Evolutionary conservation across 768 basidiomycete genomes (phyloP).

Genomic region (Russula abietina): DNA sequence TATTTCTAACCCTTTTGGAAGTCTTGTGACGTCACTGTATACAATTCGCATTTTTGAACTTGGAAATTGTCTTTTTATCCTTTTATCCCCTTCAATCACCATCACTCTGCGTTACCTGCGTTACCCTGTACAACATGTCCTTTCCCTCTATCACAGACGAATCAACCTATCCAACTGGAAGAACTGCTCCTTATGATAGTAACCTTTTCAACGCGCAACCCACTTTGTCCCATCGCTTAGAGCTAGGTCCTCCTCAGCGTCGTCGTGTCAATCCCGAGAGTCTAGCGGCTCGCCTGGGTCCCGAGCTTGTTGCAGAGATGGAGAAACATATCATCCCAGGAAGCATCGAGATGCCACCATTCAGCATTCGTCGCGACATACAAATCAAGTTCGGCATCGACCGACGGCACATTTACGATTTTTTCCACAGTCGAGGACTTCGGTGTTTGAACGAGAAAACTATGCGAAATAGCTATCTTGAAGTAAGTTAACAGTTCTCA

Average conservation of each 20-base stretch:
- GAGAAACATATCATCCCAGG: conserved; percentile 66
- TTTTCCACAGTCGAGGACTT: conserved; percentile 56
- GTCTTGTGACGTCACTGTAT: conserved; percentile 11
- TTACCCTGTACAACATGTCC: conserved; percentile 13
- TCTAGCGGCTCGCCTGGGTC: conserved; percentile 58
- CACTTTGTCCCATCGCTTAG: conserved; percentile 6
- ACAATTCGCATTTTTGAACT: neutral
- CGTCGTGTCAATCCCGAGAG: conserved; percentile 61
- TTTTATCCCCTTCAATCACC: conserved; percentile 8
- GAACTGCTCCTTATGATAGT: neutral
- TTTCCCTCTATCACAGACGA: neutral
- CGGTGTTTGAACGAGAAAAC: conserved; percentile 27
- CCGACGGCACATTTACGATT: conserved; percentile 71
- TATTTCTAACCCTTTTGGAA: conserved; percentile 53
- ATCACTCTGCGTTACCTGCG: conserved; percentile 15
- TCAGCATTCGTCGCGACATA: conserved; percentile 60
- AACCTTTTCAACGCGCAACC: conserved; percentile 1
- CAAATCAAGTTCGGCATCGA: conserved; percentile 67
- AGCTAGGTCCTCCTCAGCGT: conserved; percentile 30
- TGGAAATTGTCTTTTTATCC: conserved; percentile 4
- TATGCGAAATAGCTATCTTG: conserved; percentile 20
- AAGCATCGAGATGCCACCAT: conserved; percentile 68
- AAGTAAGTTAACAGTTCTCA: conserved; percentile 14
- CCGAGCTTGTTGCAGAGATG: conserved; percentile 63
- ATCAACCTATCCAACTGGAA: conserved; percentile 15